A percentile compares a stretch with the other conserved stretches of the same genome.
phyloP scores from a whole-genome alignment of 306 rosid genomes.

The Fragaria nilgerrensis region DNA sequence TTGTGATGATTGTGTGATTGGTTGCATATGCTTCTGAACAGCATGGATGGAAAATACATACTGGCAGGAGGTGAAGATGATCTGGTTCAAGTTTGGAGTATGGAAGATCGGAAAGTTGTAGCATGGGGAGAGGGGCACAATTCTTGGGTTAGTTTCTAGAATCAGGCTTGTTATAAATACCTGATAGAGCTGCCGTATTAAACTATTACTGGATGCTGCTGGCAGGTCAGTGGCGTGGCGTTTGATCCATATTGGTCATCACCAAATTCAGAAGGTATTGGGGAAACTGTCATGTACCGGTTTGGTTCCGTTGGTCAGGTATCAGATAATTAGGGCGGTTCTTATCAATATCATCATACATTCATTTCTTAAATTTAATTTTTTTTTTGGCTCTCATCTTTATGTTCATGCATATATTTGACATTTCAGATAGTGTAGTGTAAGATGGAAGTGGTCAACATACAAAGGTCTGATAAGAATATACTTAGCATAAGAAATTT shows the following conservation, averaged over 20 bases:
- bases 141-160: conserved; percentile 76
- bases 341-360: conserved; percentile 3
- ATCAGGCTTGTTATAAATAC: conserved; percentile 6
- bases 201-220: conserved; percentile 24
- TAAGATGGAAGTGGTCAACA: background rate
- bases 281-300: conserved; percentile 74
- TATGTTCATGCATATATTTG: background rate
- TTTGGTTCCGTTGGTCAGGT: conserved; percentile 99
- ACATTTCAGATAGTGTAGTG: background rate
- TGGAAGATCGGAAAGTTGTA: conserved; percentile 96
- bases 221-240: conserved; percentile 97
- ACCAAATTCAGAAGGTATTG: conserved; percentile 73
- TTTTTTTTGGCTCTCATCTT: background rate
- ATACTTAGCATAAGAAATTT: background rate
- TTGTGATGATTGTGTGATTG: conserved; percentile 17
- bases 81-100: conserved; percentile 98
- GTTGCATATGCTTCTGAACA: conserved; percentile 30
- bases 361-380: background rate
- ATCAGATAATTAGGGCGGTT: conserved; percentile 1
- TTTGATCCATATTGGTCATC: conserved; percentile 97
- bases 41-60: conserved; percentile 90
- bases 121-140: conserved; percentile 99
- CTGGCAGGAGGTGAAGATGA: conserved; percentile 99
- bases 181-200: conserved; percentile 14
- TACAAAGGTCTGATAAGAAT: background rate